phyloP scores from a whole-genome alignment of 2,329 filamentous ascomycete genomes.

The Colletotrichum echinochloae region DNA sequence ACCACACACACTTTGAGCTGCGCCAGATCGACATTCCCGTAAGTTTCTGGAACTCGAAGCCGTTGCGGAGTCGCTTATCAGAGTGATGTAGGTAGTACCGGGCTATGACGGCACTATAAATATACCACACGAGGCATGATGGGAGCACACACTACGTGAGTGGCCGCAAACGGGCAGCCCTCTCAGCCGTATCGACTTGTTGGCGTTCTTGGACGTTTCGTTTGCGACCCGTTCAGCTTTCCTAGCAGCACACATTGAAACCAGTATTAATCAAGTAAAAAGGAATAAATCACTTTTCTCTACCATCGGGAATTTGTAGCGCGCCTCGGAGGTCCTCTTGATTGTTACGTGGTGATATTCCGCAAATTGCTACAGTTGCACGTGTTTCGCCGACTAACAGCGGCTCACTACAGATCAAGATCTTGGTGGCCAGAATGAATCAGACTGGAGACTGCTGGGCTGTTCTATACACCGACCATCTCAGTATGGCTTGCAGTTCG shows the following conservation, averaged over 20 bases:
- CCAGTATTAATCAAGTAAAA: not conserved
- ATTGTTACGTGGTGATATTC: not conserved
- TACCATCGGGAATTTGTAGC: not conserved
- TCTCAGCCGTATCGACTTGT: not conserved
- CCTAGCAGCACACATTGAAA: not conserved
- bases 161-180: not conserved
- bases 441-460: not conserved
- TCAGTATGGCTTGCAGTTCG: not conserved
- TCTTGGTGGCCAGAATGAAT: not conserved
- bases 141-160: too few relatives aligned
- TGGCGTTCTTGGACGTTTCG: not conserved
- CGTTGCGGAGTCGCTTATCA: not conserved
- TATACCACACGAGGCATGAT: not conserved
- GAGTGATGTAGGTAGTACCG: not conserved
- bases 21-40: not conserved
- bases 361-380: not conserved
- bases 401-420: not conserved
- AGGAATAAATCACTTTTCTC: too few relatives aligned
- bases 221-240: not conserved
- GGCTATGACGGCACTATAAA: not conserved
- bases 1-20: too few relatives aligned
- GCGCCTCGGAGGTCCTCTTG: not conserved
- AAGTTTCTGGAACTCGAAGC: not conserved
- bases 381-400: not conserved
- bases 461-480: not conserved